A percentile compares a stretch with the other conserved stretches of the same genome.
Conservation (phyloP, 2,329 filamentous ascomycete species). For the Coniochaeta sp. region DNA sequence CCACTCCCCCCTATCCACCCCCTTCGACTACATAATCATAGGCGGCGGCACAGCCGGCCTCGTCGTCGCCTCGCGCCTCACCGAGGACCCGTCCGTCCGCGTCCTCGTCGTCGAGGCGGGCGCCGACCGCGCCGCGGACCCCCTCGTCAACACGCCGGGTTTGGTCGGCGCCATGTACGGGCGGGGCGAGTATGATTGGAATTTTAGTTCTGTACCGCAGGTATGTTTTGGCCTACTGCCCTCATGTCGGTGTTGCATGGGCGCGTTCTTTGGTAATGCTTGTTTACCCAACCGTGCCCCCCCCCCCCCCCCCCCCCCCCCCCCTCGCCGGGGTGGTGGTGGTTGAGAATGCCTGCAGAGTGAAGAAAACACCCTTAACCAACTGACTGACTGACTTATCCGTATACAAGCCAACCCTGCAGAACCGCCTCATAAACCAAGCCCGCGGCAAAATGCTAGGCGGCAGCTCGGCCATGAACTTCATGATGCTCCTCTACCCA, state of each 20-base stretch:
- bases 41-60: conserved; percentile 44
- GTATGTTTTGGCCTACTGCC: conserved; percentile 13
- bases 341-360: too few species aligned
- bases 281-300: too few species aligned
- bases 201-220: conserved; percentile 27
- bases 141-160: conserved; percentile 28
- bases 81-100: conserved; percentile 24
- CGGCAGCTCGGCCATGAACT: conserved; percentile 22
- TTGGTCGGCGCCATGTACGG: conserved; percentile 23
- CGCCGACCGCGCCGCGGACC: conserved; percentile 23
- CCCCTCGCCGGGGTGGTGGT: too few species aligned
- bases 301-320: too few species aligned
- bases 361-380: too few species aligned
- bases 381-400: neutral
- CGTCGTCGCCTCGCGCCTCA: conserved; percentile 35
- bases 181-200: conserved; percentile 32
- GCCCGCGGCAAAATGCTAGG: conserved; percentile 25
- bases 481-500: conserved; percentile 20
- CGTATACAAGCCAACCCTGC: conserved; percentile 17
- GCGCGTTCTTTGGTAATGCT: neutral
- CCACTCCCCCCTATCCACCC: too few species aligned
- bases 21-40: conserved; percentile 41
- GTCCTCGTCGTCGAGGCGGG: conserved; percentile 35
- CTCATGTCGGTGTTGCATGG: too few species aligned
- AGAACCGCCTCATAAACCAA: conserved; percentile 23